Percentiles rank a stretch among this genome's conserved stretches.
These are phyloP conservation scores for Aspergillus brunneoviolaceus DNA, from an alignment of 2,329 filamentous ascomycete genomes.

Conservation along the genomic window DNA sequence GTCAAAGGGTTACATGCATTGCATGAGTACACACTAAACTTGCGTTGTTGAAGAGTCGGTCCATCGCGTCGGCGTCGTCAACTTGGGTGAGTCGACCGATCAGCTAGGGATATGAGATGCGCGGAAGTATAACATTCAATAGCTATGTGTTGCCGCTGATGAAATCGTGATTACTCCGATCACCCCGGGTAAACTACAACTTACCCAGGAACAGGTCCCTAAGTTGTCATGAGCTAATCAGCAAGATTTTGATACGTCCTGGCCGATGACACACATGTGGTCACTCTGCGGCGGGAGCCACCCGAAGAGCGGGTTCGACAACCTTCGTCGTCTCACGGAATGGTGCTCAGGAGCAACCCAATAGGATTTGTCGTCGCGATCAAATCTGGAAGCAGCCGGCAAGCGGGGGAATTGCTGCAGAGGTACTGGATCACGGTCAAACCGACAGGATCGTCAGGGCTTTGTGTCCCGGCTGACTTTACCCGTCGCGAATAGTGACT, in stretches of 20 bases:
- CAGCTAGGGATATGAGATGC: neutral
- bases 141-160: neutral
- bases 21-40: neutral
- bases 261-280: neutral
- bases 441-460: neutral
- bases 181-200: no score
- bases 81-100: neutral
- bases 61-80: neutral
- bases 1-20: neutral
- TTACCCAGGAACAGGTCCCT: neutral
- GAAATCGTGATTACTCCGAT: neutral
- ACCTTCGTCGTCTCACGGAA: neutral
- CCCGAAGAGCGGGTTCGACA: neutral
- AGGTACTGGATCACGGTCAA: neutral
- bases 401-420: neutral
- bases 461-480: neutral
- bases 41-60: neutral
- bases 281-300: neutral
- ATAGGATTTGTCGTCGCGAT: neutral
- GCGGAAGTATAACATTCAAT: neutral
- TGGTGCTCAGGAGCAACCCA: neutral
- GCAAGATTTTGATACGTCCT: neutral
- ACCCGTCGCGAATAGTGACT: neutral
- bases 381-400: neutral
- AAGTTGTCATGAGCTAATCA: neutral